Evolutionary conservation across 768 basidiomycete species (phyloP), one percentile per base, ranked within the genome.

Genomic region (Tubosaeta sp.): DNA sequence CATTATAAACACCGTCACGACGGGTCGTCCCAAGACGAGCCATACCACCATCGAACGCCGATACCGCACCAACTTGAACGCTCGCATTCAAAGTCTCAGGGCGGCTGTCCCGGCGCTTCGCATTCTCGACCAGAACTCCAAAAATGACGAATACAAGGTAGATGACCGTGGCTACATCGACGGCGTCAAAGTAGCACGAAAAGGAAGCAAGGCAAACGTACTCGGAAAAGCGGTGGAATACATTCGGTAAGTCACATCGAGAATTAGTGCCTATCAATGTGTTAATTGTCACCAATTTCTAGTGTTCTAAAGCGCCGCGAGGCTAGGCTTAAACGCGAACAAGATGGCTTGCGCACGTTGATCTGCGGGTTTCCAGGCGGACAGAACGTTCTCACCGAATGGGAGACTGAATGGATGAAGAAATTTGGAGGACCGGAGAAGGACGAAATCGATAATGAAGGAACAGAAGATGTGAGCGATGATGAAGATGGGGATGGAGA

Each of bases 151-250:
- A 14, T 62, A 68, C 42, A 71, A 80, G 2, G 81, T 89, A n/a
- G 90, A 93, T 54, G 82, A 84, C 32, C 79, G 90, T 4, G 92
- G 92, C 3, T 92, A 86, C 57, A 86, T 93, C 3, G 92, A 94
- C 59, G 92, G 92, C n/a, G 89, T 94, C 63, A 88, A 87, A 66
- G 86, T 92, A 10, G 92, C 92, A 8, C 77, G 90, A 52, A 94
- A 93, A 70, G 89, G 89, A 66, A 88, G 86, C 69, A 94, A 94
- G 63, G 90, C 90, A 3, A 91, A 90, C 51, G 88, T 94, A 6
- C 77, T 94, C 10, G 90, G 87, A 31, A 94, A 94, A 55, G 90
- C 90, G 0, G 87, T 89, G 10, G 92, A 94, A 66, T 94, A 94
- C 64, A 94, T 94, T 55, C 70, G 74, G 78, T 85, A 52, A 54